These are phyloP conservation scores for Eucalyptus erythrocorys DNA, from an alignment of 345 rosid genomes.

Conservation along the genomic window DNA sequence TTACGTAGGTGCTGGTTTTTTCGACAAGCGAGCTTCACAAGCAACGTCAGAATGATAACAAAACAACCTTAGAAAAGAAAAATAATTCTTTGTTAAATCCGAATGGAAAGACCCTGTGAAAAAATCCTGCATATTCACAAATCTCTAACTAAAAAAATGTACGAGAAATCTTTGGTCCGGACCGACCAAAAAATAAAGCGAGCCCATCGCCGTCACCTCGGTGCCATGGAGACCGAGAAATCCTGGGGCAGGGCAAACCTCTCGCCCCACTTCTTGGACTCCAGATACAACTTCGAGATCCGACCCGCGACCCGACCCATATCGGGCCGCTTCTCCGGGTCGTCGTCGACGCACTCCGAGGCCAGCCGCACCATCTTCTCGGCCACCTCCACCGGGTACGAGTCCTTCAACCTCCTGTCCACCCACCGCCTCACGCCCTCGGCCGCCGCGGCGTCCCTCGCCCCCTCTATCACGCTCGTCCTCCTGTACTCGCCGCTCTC, in stretches of 20 bases:
- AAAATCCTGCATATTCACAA: background rate
- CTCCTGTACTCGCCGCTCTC: conserved; percentile 11
- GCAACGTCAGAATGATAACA: background rate
- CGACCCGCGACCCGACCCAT: conserved; percentile 37
- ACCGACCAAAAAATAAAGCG: background rate
- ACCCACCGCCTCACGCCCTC: conserved; percentile 37
- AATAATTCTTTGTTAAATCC: background rate
- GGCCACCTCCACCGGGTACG: conserved; percentile 47
- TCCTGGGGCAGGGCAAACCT: conserved; percentile 13
- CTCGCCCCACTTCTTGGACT: conserved; percentile 37
- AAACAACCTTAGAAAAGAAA: background rate
- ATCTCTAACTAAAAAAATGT: background rate
- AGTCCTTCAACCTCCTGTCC: conserved; percentile 44
- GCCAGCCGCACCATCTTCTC: conserved; percentile 36
- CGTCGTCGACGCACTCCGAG: conserved; percentile 36
- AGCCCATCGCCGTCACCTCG: conserved; percentile 6
- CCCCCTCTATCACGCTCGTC: conserved; percentile 27
- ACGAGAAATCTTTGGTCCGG: background rate
- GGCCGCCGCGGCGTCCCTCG: conserved; percentile 15
- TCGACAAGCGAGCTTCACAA: background rate
- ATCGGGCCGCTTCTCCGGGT: conserved; percentile 33
- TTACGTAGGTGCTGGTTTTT: background rate
- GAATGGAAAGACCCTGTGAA: background rate
- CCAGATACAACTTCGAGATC: conserved; percentile 32
- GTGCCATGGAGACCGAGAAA: conserved; percentile 40